Conservation (phyloP, 129 eudicot species). For the Artemisia annua region DNA sequence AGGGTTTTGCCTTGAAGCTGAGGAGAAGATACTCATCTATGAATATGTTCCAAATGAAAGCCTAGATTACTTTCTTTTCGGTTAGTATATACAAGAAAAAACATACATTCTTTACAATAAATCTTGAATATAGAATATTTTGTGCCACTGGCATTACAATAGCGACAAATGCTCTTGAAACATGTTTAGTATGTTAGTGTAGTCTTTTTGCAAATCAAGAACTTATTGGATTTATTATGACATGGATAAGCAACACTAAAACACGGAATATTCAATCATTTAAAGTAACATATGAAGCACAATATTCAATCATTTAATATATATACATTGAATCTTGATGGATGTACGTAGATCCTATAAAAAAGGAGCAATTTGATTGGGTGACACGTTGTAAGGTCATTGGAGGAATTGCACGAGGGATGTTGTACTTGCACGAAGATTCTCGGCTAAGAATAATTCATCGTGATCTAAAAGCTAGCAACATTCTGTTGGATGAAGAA, state of each 20-base stretch:
- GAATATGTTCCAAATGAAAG: slow-evolving; percentile 38
- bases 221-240: too few species aligned
- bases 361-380: slow-evolving; percentile 14
- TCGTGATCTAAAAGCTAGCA: not conserved
- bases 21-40: slow-evolving; percentile 36
- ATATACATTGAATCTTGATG: not conserved
- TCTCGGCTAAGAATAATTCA: not conserved
- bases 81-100: not conserved
- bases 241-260: too few species aligned
- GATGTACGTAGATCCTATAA: not conserved
- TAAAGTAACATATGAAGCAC: too few species aligned
- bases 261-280: too few species aligned
- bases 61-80: slow-evolving; percentile 34
- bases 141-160: too few species aligned
- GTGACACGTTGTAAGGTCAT: slow-evolving; percentile 9
- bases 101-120: too few species aligned
- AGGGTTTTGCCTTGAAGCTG: slow-evolving; percentile 37
- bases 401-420: slow-evolving; percentile 18
- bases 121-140: too few species aligned
- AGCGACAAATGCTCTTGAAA: too few species aligned
- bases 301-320: too few species aligned
- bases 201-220: too few species aligned
- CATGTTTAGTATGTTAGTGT: too few species aligned
- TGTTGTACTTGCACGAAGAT: slow-evolving; percentile 16
- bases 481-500: slow-evolving; percentile 9